Percentiles rank a stretch among this genome's conserved stretches.
phyloP scores from a whole-genome alignment of 352 stramenopile genomes.

The Globisporangium uncinulatum region DNA sequence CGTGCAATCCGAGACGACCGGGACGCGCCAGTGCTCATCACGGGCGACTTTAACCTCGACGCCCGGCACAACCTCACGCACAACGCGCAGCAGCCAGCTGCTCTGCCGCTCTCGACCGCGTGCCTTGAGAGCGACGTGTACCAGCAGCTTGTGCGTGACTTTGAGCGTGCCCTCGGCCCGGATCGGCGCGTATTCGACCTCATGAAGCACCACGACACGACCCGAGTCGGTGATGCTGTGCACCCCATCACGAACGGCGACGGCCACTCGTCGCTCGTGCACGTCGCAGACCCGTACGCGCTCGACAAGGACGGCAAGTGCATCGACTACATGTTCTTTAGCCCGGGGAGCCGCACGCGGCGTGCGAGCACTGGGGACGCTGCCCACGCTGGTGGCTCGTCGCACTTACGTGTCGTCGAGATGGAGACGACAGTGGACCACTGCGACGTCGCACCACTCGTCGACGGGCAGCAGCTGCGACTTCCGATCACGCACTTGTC shows the following conservation, averaged over 20 bases:
- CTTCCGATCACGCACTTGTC: conserved; percentile 77
- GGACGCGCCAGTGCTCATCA: conserved; percentile 57
- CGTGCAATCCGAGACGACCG: conserved; percentile 41
- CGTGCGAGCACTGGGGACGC: conserved; percentile 18
- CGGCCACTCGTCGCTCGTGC: conserved; percentile 57
- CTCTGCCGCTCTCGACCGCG: conserved; percentile 18
- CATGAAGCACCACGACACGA: conserved; percentile 61
- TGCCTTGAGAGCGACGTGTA: conserved; percentile 64
- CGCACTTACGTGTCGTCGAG: conserved; percentile 36
- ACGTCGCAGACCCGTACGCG: conserved; percentile 35
- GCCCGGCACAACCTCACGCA: conserved; percentile 65
- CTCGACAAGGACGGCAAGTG: conserved; percentile 69
- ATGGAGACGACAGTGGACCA: conserved; percentile 51
- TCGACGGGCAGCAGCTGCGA: conserved; percentile 7
- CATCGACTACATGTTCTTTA: conserved; percentile 86
- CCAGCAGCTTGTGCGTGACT: conserved; percentile 40
- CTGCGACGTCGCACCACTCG: conserved; percentile 25
- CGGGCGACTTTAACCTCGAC: conserved; percentile 79
- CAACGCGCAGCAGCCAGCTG: conserved; percentile 12
- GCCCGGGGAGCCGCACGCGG: conserved; percentile 28
- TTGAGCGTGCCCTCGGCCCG: conserved; percentile 34
- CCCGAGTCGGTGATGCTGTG: conserved; percentile 35
- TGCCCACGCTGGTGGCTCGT: conserved; percentile 19
- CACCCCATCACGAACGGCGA: conserved; percentile 82
- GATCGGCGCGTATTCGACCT: conserved; percentile 45